Conservation (phyloP, 2,329 filamentous ascomycete species). For the Penicillium sp. region DNA sequence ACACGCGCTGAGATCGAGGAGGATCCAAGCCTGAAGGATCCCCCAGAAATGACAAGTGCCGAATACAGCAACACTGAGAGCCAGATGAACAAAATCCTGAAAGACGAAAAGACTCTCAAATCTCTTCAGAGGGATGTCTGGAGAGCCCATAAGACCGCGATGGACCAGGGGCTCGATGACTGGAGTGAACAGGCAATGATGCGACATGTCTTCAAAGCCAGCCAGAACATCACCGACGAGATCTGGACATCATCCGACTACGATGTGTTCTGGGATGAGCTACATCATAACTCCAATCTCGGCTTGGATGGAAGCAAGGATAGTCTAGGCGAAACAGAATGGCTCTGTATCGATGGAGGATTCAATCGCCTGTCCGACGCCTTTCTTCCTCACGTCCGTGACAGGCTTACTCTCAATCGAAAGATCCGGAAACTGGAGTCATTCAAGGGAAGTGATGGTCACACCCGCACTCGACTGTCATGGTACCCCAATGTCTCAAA, state of each 20-base stretch:
- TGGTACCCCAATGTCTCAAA: conserved; percentile 27
- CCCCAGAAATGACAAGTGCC: conserved; percentile 9
- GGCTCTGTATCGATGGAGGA: conserved; percentile 36
- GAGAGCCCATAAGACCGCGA: conserved; percentile 22
- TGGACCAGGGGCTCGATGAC: conserved; percentile 28
- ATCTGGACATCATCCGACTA: conserved; percentile 35
- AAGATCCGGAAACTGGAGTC: conserved; percentile 27
- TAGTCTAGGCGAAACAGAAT: conserved; percentile 29
- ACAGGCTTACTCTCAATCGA: conserved; percentile 24
- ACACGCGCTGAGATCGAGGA: conserved; percentile 24
- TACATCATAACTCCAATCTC: conserved; percentile 37
- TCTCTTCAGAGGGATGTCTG: conserved; percentile 25
- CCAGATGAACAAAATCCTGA: conserved; percentile 21
- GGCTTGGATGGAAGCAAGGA: conserved; percentile 30
- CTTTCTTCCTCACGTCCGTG: conserved; percentile 35
- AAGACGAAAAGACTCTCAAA: conserved; percentile 20
- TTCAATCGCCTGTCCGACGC: conserved; percentile 39
- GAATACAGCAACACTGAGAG: conserved; percentile 16
- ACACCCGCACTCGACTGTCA: conserved; percentile 19
- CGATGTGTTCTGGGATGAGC: conserved; percentile 37
- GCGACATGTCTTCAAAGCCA: conserved; percentile 36
- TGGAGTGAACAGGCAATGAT: conserved; percentile 30
- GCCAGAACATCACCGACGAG: conserved; percentile 42
- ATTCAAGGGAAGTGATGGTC: conserved; percentile 9
- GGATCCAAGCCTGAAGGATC: conserved; percentile 18